Conservation (phyloP, 352 stramenopile genomes). For the Globisporangium spinosum region DNA sequence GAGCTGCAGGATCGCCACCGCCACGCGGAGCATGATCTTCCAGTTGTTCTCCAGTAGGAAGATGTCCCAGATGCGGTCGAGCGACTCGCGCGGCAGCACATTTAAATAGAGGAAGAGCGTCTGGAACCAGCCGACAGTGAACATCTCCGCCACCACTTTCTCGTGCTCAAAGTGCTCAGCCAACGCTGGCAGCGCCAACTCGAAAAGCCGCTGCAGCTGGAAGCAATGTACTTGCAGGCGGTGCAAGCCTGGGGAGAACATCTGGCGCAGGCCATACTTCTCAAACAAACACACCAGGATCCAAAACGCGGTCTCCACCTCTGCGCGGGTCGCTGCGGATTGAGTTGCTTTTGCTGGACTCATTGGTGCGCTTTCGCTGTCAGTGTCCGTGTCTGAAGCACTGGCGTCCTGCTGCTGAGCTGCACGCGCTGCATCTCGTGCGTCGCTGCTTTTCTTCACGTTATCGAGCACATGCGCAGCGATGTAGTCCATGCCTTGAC, state of each 20-base stretch:
- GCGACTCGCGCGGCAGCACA: conserved; percentile 59
- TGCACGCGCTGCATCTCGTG: conserved; percentile 21
- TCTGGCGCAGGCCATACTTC: conserved; percentile 69
- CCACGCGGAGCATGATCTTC: conserved; percentile 81
- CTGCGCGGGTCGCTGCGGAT: conserved; percentile 33
- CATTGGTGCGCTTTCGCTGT: conserved; percentile 16
- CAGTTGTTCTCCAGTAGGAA: conserved; percentile 84
- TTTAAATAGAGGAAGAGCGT: conserved; percentile 87
- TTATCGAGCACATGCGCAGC: conserved; percentile 76
- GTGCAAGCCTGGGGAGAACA: conserved; percentile 73
- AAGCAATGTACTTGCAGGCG: conserved; percentile 78
- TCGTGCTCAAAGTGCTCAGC: conserved; percentile 72
- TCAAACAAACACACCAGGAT: conserved; percentile 80
- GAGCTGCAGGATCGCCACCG: conserved; percentile 65
- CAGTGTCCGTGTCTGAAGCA: conserved; percentile 10
- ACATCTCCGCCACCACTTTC: conserved; percentile 85
- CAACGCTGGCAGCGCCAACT: conserved; percentile 50
- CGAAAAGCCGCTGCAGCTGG: conserved; percentile 67
- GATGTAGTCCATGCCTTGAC: conserved; percentile 89
- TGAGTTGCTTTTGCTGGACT: conserved; percentile 28
- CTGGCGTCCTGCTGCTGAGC: conserved; percentile 2
- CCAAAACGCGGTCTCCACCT: conserved; percentile 82
- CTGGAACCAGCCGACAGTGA: conserved; percentile 87
- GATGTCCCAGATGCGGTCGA: conserved; percentile 85
- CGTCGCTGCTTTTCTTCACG: conserved; percentile 68